phyloP scores from a whole-genome alignment of 2,329 filamentous ascomycete species.

The Arthroderma uncinatum region DNA sequence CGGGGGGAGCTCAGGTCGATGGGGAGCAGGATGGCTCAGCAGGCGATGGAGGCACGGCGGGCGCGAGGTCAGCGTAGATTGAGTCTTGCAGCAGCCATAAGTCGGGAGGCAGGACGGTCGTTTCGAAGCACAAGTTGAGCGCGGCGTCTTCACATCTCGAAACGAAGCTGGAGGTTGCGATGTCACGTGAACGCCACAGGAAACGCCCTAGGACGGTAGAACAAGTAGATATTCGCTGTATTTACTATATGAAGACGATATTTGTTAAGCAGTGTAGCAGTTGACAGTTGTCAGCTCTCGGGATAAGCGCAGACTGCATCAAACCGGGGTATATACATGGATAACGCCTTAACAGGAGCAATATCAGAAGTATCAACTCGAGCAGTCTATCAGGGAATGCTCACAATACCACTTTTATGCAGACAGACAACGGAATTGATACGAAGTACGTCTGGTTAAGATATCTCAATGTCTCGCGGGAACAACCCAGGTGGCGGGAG shows the following conservation, averaged over 20 bases:
- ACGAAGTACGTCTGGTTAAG: background rate
- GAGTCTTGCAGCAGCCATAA: background rate
- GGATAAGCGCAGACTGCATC: background rate
- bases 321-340: background rate
- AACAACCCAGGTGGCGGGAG: background rate
- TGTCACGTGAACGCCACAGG: conserved; percentile 1
- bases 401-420: too few relatives aligned
- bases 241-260: background rate
- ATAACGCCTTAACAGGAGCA: background rate
- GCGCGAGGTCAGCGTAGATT: conserved; percentile 2
- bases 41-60: background rate
- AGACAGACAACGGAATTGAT: too few relatives aligned
- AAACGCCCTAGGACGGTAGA: background rate
- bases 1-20: background rate
- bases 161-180: background rate
- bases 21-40: background rate
- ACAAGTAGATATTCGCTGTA: background rate
- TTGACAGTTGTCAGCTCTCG: background rate
- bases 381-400: too few relatives aligned
- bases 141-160: background rate
- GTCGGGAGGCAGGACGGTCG: background rate
- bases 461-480: background rate
- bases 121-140: too few relatives aligned
- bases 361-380: background rate
- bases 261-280: background rate